Conservation (phyloP, 1,139 yeast species). For the Yamadazyma taylorii region DNA sequence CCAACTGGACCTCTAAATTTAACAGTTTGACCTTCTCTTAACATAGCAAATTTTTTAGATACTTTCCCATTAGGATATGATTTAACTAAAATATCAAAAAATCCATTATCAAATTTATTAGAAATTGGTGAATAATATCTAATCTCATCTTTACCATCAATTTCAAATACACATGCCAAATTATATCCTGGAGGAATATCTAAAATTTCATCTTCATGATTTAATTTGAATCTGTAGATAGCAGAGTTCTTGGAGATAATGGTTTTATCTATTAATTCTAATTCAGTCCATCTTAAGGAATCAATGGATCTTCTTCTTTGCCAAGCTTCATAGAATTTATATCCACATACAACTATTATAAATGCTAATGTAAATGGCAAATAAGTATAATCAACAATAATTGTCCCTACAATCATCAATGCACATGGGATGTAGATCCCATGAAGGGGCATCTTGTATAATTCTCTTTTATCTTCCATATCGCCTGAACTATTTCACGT, state of each 20-base stretch:
- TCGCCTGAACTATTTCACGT: constrained; percentile 1
- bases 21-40: constrained; percentile 64
- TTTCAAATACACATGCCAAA: constrained; percentile 56
- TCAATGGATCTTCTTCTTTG: constrained; percentile 48
- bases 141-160: constrained; percentile 61
- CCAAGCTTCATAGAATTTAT: constrained; percentile 51
- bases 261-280: constrained; percentile 72
- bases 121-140: constrained; percentile 78
- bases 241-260: constrained; percentile 67
- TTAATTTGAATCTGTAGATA: constrained; percentile 68
- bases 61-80: constrained; percentile 70
- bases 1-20: constrained; percentile 81
- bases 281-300: constrained; percentile 55
- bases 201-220: constrained; percentile 58
- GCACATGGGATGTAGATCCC: constrained; percentile 70
- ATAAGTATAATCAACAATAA: constrained; percentile 51
- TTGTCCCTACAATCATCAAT: constrained; percentile 61
- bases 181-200: constrained; percentile 75
- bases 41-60: constrained; percentile 60
- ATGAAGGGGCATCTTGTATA: constrained; percentile 64
- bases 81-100: constrained; percentile 72
- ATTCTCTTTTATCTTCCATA: constrained; percentile 49
- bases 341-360: constrained; percentile 44
- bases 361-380: constrained; percentile 52
- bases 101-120: constrained; percentile 66